Conservation (phyloP, 306 rosid genomes). For the Dicorynia guianensis region DNA sequence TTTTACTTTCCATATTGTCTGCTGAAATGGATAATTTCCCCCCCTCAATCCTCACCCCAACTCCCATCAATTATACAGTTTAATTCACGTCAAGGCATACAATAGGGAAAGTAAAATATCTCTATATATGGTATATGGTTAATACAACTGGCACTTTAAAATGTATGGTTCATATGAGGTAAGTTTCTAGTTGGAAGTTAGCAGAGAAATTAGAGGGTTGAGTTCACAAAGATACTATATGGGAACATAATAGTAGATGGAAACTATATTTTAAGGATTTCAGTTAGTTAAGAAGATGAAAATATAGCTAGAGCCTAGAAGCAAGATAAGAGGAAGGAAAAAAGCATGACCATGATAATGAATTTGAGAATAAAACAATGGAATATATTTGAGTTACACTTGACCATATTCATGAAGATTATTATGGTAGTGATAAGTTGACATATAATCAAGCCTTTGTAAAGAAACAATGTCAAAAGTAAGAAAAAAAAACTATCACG, state of each 20-base stretch:
- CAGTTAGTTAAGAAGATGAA: slow-evolving; percentile 8
- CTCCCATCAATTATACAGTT: no score
- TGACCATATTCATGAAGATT: slow-evolving; percentile 13
- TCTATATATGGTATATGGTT: no score
- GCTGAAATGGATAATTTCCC: no score
- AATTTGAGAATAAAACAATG: background rate
- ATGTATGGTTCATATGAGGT: no score
- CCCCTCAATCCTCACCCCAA: no score
- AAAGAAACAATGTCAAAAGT: background rate
- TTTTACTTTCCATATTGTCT: no score
- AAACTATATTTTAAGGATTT: slow-evolving; percentile 10
- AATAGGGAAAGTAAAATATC: no score
- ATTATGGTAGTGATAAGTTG: slow-evolving; percentile 1
- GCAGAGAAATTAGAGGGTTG: background rate
- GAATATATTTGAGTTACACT: background rate
- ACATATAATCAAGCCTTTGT: no score
- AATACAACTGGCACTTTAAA: no score
- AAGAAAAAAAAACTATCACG: slow-evolving; percentile 14
- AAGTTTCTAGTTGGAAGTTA: slow-evolving; percentile 16
- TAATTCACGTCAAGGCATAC: no score
- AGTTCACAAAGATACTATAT: slow-evolving; percentile 9
- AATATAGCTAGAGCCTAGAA: slow-evolving; percentile 3
- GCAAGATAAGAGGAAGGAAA: background rate
- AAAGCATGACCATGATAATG: background rate
- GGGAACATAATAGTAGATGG: slow-evolving; percentile 9